Conservation (phyloP, 305 asterid species). For the Fraxinus floribunda region DNA sequence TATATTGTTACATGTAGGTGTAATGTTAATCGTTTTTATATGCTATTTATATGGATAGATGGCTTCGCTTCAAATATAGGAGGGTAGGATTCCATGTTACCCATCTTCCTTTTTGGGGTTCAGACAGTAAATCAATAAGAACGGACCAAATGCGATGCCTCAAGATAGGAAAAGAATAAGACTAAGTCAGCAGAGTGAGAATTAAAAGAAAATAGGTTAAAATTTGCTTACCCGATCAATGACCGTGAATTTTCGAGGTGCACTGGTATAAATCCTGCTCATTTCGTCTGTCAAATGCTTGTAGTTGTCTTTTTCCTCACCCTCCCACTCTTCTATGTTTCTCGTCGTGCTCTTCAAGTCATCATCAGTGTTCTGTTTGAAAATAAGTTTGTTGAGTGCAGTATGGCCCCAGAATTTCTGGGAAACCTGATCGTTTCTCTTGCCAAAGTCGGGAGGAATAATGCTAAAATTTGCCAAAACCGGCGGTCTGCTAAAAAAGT, state of each 20-base stretch:
- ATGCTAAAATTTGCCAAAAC: slow-evolving; percentile 43
- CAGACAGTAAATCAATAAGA: background rate
- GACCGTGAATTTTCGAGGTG: slow-evolving; percentile 67
- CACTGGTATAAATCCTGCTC: slow-evolving; percentile 61
- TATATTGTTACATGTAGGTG: background rate
- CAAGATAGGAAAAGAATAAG: background rate
- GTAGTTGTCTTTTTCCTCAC: slow-evolving; percentile 73
- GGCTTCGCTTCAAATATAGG: background rate
- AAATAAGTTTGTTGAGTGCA: slow-evolving; percentile 37
- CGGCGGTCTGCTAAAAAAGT: slow-evolving; percentile 52
- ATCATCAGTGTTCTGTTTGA: slow-evolving; percentile 24
- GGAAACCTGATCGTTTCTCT: slow-evolving; percentile 22
- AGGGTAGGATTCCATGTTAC: background rate
- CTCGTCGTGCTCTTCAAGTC: slow-evolving; percentile 6
- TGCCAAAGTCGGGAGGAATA: slow-evolving; percentile 48
- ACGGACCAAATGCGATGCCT: background rate
- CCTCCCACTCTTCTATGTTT: slow-evolving; percentile 30
- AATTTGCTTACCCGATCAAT: slow-evolving; percentile 60
- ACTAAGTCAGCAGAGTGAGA: background rate
- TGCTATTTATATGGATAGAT: background rate
- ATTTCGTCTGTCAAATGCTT: slow-evolving; percentile 57
- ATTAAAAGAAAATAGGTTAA: background rate
- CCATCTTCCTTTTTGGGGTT: background rate
- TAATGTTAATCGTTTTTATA: background rate
- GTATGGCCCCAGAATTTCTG: slow-evolving; percentile 27